Evolutionary conservation across 192 early-diverging fungal species (phyloP).

Genomic region (Rhizoclosmatium globosum): DNA sequence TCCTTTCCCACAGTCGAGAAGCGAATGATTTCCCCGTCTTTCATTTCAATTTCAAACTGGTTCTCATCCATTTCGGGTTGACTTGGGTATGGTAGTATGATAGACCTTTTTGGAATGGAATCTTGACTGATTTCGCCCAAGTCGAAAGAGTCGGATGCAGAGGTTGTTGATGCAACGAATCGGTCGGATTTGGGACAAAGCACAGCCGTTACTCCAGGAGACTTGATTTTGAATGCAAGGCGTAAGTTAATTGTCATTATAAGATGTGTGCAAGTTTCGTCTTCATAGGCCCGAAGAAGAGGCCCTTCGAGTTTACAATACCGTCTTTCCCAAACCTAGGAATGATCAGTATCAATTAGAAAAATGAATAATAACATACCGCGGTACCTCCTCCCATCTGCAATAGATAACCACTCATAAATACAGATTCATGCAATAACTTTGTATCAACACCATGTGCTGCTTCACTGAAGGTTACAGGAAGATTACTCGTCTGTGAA

Average conservation of each 20-base stretch:
- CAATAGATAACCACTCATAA: slow-evolving; percentile 15
- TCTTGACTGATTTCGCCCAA: not conserved
- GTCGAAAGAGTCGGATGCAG: not conserved
- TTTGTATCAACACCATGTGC: slow-evolving; percentile 22
- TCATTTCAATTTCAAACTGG: slow-evolving; percentile 37
- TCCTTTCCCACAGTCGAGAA: slow-evolving; percentile 13
- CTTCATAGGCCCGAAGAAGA: slow-evolving; percentile 10
- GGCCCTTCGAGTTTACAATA: slow-evolving; percentile 23
- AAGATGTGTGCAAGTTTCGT: not conserved
- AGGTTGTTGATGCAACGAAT: not conserved
- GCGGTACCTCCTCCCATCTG: slow-evolving; percentile 28
- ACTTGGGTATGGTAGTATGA: not conserved
- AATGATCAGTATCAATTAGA: not conserved
- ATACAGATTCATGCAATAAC: slow-evolving; percentile 9
- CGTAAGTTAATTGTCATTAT: slow-evolving; percentile 26
- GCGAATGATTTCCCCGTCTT: slow-evolving; percentile 28
- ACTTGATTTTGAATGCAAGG: slow-evolving; percentile 1
- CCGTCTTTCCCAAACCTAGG: slow-evolving; percentile 10
- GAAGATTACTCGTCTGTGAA: not conserved
- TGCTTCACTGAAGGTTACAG: slow-evolving; percentile 24
- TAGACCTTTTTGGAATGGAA: not conserved
- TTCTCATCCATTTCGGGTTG: not conserved
- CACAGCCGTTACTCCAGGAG: slow-evolving; percentile 1
- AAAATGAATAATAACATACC: slow-evolving; percentile 7
- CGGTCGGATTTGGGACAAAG: slow-evolving; percentile 26